Evolutionary conservation across 306 rosid species (phyloP), one percentile per base, ranked within the genome.

Genomic region (Sicyos baderoa): DNA sequence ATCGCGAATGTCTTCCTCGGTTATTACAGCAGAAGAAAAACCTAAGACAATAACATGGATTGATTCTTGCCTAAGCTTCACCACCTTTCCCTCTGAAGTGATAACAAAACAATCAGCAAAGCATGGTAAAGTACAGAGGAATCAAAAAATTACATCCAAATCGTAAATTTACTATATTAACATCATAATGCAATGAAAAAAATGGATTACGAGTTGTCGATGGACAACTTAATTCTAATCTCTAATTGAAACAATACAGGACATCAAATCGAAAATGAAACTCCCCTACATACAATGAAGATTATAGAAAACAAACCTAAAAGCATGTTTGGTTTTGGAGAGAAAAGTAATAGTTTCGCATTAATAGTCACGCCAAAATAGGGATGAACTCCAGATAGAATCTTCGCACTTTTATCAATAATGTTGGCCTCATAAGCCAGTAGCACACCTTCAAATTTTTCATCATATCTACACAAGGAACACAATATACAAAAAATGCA

Each of bases 321-420:
- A 70, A 85, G 87, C 99, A 82, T 88, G 74, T 88, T 60, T n/a
- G 95, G 96, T 74, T 83, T 86, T 5, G 97, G 95, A 62, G 90
- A 86, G 77, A 86, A 90, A 47, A 88, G 90, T 15, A 94, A 80
- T 71, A 85, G 29, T 54, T 82, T 85, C 23, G 81, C 89, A 49
- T 79, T 84, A 14, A 88, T 65, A 44, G 65, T 73, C 74, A 90
- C 91, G 17, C 82, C 75, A 44, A 94, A 79, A 79, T 85, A 84
- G 54, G 97, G 97, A 74, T 71, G 74, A 58, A 85, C 42, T 12
- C 81, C 84, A 52, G 88, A 67, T 74, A 82, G 83, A 68, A 84
- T 76, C 75, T 71, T 90, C 2, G 86, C 74, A 12, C 27, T 69
- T 35, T 83, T 80, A 68, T 86, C 88, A 23, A 77, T 57, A 49